Evolutionary conservation across 306 rosid species (phyloP).

Genomic region (Corylus avellana): DNA sequence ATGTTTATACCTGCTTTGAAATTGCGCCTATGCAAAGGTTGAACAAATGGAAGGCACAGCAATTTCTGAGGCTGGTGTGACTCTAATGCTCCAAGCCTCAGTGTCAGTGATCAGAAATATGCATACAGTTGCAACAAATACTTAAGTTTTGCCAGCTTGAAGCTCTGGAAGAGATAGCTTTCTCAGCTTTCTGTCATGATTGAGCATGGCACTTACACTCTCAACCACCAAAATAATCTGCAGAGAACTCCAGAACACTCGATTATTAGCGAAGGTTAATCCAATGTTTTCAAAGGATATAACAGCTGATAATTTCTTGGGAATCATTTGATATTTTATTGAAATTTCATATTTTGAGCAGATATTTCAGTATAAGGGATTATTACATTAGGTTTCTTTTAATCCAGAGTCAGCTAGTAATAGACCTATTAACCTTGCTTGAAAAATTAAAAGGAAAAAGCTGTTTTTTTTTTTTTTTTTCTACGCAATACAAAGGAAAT

Average conservation of each 20-base stretch:
- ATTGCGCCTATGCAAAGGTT: conserved; percentile 14
- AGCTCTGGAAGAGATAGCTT: conserved; percentile 51
- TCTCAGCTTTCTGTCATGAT: conserved; percentile 76
- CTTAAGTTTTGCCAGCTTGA: conserved; percentile 49
- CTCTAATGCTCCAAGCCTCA: conserved; percentile 13
- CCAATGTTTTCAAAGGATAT: not conserved
- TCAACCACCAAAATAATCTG: conserved; percentile 86
- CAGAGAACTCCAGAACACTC: conserved; percentile 8
- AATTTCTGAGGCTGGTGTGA: not conserved
- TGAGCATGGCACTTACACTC: conserved; percentile 81
- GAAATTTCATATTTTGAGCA: not conserved
- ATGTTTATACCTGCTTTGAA: conserved; percentile 11
- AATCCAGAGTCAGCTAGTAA: no score
- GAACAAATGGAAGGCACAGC: conserved; percentile 10
- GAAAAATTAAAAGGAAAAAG: not conserved
- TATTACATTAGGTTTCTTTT: not conserved
- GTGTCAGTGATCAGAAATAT: conserved; percentile 4
- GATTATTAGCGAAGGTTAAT: conserved; percentile 5
- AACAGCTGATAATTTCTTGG: not conserved
- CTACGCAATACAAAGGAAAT: no score
- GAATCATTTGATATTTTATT: not conserved
- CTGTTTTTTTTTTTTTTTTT: no score
- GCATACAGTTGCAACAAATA: conserved; percentile 16
- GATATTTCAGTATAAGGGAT: not conserved
- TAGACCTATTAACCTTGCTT: not conserved